A percentile compares a stretch with the other conserved stretches of the same genome.
These are phyloP conservation scores for Camelina neglecta DNA, from an alignment of 345 rosid species.

Conservation along the genomic window DNA sequence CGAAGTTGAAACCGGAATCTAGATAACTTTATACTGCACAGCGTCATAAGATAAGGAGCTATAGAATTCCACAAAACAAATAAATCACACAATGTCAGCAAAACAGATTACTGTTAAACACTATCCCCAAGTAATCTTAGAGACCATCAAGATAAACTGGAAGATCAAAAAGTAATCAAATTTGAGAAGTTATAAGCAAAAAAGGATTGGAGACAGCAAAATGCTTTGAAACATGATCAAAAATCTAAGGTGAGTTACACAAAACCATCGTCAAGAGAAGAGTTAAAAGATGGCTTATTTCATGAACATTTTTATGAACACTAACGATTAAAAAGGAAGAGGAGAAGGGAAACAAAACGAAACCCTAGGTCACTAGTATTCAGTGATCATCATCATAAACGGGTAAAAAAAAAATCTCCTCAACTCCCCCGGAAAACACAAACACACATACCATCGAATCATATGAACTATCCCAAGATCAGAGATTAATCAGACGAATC, in stretches of 20 bases:
- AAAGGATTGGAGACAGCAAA: conserved; percentile 1
- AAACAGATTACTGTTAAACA: background rate
- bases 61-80: background rate
- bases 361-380: conserved; percentile 26
- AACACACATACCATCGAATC: conserved; percentile 35
- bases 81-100: conserved; percentile 11
- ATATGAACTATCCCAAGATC: background rate
- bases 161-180: background rate
- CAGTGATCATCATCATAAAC: conserved; percentile 33
- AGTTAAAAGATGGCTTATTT: conserved; percentile 36
- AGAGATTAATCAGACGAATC: conserved; percentile 34
- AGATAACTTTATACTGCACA: background rate
- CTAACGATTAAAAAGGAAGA: conserved; percentile 9
- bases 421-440: background rate
- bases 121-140: background rate
- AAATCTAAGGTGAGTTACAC: conserved; percentile 18
- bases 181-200: conserved; percentile 7
- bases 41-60: conserved; percentile 10
- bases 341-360: conserved; percentile 17
- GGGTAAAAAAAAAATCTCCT: conserved; percentile 1
- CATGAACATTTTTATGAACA: conserved; percentile 31
- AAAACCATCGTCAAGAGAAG: conserved; percentile 34
- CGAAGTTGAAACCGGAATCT: conserved; percentile 9
- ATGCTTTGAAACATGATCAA: conserved; percentile 28
- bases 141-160: background rate